These are phyloP conservation scores for Gracilaria domingensis DNA, from an alignment of 23 red algal genomes.

Conservation along the genomic window DNA sequence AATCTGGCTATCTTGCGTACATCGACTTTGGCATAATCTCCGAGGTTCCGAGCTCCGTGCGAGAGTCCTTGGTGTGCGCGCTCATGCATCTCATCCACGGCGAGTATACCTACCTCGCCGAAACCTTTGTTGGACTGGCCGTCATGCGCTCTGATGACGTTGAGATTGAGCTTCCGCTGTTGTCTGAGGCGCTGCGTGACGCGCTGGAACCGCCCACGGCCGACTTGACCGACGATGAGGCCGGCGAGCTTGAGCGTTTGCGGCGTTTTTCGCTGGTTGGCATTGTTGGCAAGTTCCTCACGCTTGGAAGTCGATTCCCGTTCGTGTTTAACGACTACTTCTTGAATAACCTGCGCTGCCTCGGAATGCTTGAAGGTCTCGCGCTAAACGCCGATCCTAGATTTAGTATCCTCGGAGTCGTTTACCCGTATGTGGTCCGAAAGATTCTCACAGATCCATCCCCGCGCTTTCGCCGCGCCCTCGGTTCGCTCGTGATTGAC, in stretches of 20 bases:
- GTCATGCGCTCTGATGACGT: constrained; percentile 90
- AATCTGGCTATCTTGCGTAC: constrained; percentile 73
- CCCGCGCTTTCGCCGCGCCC: constrained; percentile 64
- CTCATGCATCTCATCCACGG: constrained; percentile 94
- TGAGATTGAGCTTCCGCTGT: constrained; percentile 74
- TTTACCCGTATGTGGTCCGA: constrained; percentile 86
- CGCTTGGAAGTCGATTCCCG: constrained; percentile 77
- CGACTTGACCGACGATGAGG: constrained; percentile 47
- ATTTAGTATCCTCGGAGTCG: constrained; percentile 91
- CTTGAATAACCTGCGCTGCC: constrained; percentile 77
- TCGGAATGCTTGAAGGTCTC: constrained; percentile 89
- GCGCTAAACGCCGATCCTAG: constrained; percentile 83
- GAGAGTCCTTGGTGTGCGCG: constrained; percentile 85
- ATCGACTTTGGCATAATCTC: constrained; percentile 90
- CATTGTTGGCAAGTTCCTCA: constrained; percentile 76
- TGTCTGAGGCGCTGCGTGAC: constrained; percentile 75
- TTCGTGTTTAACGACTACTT: constrained; percentile 86
- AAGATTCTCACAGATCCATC: constrained; percentile 80
- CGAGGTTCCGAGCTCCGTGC: constrained; percentile 63
- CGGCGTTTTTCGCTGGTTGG: constrained; percentile 81
- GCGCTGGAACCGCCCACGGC: constrained; percentile 59
- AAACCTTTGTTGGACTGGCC: constrained; percentile 79
- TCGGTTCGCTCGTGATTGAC: constrained; percentile 68
- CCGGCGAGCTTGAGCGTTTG: constrained; percentile 31
- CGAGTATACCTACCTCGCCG: constrained; percentile 87